Base-by-base conservation (phyloP, 2,329 filamentous ascomycete genomes). In the Cordyceps cateniannulata region DNA sequence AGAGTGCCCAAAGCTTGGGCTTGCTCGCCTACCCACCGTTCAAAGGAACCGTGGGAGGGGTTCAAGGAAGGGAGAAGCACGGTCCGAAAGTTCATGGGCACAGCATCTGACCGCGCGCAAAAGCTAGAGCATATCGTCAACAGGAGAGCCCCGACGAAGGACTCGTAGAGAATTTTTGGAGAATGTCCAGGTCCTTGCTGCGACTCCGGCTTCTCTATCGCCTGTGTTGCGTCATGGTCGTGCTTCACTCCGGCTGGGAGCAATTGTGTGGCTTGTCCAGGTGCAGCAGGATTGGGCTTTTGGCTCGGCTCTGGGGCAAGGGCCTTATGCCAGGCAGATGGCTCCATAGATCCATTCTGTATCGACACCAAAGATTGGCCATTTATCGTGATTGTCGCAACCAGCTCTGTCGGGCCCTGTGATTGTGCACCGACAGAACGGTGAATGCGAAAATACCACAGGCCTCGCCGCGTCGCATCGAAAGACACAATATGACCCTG, bases 361-460 rank as follows among this genome's bases (percentile, higher is more conserved):
- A 20, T 18, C 16, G 59, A 40, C 2, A 61, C 14, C 18, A 61
- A 24, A 27, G 38, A 27, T 40, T 56, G 59, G 18, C 27, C 52
- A 47, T 32, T 51, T 20, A 40, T 52, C 35, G 40, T 44, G 27
- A 60, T 35, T 29, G 60, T 61, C 25, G 52, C 50, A 20, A 27
- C 45, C n/a, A 60, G 45, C 10, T 44, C 51, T 48, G 49, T 5
- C 8, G 49, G 53, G 65, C 63, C 5, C 65, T 63, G 22, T 64
- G 68, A 65, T 58, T 63, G 65, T 16, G 65, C 65, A 35, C 70
- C 75, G 58, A 79, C 76, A 64, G 78, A 81, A 56, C 71, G 73
- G 3, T 72, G 63, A 22, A 84, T 72, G 27, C 76, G 76, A 66
- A 85, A 86, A 62, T 79, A 76, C 83, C 83, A 86, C 59, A 85